Evolutionary conservation across 1,284 basidiomycete species (phyloP), one percentile per base, ranked within the genome.

Genomic region (Cryptococcus maquisensis): DNA sequence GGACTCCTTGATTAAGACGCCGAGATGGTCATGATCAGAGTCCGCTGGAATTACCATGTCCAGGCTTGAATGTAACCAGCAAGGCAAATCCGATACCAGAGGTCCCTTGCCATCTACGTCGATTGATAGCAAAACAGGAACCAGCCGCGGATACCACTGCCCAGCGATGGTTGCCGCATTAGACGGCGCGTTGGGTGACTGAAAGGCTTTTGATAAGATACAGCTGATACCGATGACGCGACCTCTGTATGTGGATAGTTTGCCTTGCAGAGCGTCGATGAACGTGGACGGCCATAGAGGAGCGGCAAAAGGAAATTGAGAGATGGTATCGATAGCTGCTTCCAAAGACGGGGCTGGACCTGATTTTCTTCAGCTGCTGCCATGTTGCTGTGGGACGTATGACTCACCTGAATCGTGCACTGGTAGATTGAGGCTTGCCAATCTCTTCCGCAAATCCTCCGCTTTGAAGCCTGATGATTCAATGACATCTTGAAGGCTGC

Each of bases 391-490:
- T 20, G 16, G 12, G 16, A 7, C 49, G 24, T 3, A 10, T 24
- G 8, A 55, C 57, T 20, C 36, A 62, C 60, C 21, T 26, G 39
- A 28, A 15, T 48, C 54, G 23, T 54, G 20, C 43, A 0, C 47
- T 40, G 0, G 61, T 39, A 3, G 60, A 62, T 3, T 56, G 57
- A 21, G 53, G 51, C 18, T 63, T 32, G 28, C 59, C 26, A 71
- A 45, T 23, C 65, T 71, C 0, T 50, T 38, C 24, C 49, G 56
- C 9, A 75, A 59, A 1, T 54, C 63, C 1, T 35, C 40, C 0
- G 59, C 59, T 47, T 72, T 70, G 47, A 76, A 70, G n/a, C 53
- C 58, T 1, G 71, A 69, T 24, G 60, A 66, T 42, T 66, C 54
- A 13, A 76, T 56, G 5, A 74, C 72, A 3, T 57, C 53, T 15